Evolutionary conservation across 2,329 filamentous ascomycete genomes (phyloP).

Genomic region (Fusarium kyushuense): DNA sequence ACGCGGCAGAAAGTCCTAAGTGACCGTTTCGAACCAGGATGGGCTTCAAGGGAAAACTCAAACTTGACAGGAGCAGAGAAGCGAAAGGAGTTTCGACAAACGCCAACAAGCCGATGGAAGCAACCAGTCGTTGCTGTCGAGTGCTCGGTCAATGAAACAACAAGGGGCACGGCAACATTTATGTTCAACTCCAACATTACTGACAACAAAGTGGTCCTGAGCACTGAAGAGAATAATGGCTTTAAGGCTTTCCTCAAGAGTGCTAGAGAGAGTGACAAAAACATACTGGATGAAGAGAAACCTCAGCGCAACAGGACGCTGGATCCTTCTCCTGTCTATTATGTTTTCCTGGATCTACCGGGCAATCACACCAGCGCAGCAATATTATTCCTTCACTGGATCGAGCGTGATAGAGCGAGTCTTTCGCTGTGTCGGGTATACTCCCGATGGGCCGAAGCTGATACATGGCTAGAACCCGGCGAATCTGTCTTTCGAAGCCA

Average conservation of each 20-base stretch:
- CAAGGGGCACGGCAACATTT: not conserved
- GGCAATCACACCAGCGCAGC: not conserved
- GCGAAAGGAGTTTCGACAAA: not conserved
- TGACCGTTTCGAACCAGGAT: not conserved
- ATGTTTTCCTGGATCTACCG: not conserved
- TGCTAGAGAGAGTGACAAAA: not conserved
- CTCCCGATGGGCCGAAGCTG: not conserved
- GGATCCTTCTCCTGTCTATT: not conserved
- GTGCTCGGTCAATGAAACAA: accelerated
- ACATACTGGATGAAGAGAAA: too few species aligned
- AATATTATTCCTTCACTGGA: not conserved
- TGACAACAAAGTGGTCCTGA: accelerated
- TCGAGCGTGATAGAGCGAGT: accelerated
- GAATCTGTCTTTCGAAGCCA: not conserved
- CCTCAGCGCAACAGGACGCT: not conserved
- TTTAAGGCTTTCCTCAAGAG: not conserved
- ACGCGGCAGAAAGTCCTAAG: not conserved
- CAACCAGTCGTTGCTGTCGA: not conserved
- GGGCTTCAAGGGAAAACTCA: accelerated
- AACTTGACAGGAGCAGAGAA: not conserved
- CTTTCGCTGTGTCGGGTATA: not conserved
- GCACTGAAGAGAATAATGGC: accelerated
- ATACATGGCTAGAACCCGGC: not conserved
- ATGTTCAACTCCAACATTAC: not conserved
- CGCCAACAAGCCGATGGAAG: not conserved